These are phyloP conservation scores for Physcia stellaris DNA, from an alignment of 495 filamentous ascomycete genomes.

Conservation along the genomic window DNA sequence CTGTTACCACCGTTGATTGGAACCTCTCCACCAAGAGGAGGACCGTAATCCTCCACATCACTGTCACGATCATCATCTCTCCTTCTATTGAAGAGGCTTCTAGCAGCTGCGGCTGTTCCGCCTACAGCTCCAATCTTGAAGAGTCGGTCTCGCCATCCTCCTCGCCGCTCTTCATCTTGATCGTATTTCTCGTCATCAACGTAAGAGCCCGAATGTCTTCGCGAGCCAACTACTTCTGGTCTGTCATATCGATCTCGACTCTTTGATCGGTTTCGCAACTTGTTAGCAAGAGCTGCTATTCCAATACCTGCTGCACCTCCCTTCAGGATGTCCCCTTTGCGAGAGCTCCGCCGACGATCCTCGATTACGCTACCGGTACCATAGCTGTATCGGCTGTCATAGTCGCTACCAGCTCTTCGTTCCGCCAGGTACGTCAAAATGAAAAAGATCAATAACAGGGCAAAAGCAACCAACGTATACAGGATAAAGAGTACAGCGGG, in stretches of 20 bases:
- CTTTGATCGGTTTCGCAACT: slow-evolving; percentile 23
- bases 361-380: slow-evolving; percentile 27
- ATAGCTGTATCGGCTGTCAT: slow-evolving; percentile 41
- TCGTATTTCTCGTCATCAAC: slow-evolving; percentile 23
- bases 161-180: slow-evolving; percentile 48
- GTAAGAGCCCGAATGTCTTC: slow-evolving; percentile 15
- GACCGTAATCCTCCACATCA: slow-evolving; percentile 36
- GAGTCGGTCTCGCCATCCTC: slow-evolving; percentile 51
- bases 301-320: slow-evolving; percentile 48
- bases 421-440: slow-evolving; percentile 55
- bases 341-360: slow-evolving; percentile 19
- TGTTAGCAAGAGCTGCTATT: slow-evolving; percentile 41
- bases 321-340: slow-evolving; percentile 27
- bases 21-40: slow-evolving; percentile 20
- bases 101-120: slow-evolving; percentile 51
- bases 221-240: slow-evolving; percentile 21
- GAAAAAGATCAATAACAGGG: slow-evolving; percentile 56
- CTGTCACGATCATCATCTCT: slow-evolving; percentile 40
- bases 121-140: slow-evolving; percentile 52
- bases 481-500: slow-evolving; percentile 74
- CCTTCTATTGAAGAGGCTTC: slow-evolving; percentile 48
- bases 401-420: slow-evolving; percentile 29
- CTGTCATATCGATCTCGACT: slow-evolving; percentile 17
- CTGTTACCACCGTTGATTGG: slow-evolving; percentile 7
- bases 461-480: slow-evolving; percentile 58